A percentile compares a stretch with the other conserved stretches of the same genome.
phyloP scores from a whole-genome alignment of 2,329 filamentous ascomycete genomes.

The Drechslerella stenobrocha region DNA sequence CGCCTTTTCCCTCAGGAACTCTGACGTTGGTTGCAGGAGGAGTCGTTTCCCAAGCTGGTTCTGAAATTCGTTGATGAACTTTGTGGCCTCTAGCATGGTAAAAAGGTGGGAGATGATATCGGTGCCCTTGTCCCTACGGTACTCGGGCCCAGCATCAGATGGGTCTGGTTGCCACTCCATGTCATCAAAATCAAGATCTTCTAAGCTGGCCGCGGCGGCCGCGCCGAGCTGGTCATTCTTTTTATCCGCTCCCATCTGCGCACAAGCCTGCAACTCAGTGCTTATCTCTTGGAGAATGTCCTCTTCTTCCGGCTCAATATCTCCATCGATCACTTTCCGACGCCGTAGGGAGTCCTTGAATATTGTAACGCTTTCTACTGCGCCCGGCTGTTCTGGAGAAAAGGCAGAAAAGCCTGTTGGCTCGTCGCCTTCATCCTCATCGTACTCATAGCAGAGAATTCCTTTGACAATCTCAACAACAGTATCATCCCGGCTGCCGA shows the following conservation, averaged over 20 bases:
- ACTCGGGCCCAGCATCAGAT: conserved; percentile 87
- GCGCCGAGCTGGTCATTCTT: conserved; percentile 57
- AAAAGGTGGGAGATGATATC: conserved; percentile 92
- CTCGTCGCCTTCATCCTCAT: conserved; percentile 35
- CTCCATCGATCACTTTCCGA: conserved; percentile 23
- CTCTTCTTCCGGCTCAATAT: conserved; percentile 24
- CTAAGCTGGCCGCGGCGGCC: conserved; percentile 54
- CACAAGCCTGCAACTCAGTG: conserved; percentile 39
- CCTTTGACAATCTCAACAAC: conserved; percentile 68
- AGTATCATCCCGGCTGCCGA: conserved; percentile 68
- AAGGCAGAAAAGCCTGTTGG: not conserved
- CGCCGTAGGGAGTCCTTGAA: conserved; percentile 36
- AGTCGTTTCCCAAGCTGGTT: conserved; percentile 83
- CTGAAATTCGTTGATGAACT: conserved; percentile 92
- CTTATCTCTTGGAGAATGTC: conserved; percentile 45
- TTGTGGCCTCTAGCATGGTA: conserved; percentile 78
- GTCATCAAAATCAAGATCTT: conserved; percentile 84
- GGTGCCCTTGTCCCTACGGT: conserved; percentile 82
- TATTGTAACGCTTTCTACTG: conserved; percentile 1
- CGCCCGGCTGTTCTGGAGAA: not conserved
- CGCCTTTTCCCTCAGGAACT: conserved; percentile 77
- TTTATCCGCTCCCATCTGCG: conserved; percentile 56
- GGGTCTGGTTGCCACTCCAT: conserved; percentile 93
- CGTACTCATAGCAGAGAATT: conserved; percentile 59
- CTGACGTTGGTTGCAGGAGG: conserved; percentile 65